These are phyloP conservation scores for Lathyrus sativus DNA, from an alignment of 306 rosid species.

Conservation along the genomic window DNA sequence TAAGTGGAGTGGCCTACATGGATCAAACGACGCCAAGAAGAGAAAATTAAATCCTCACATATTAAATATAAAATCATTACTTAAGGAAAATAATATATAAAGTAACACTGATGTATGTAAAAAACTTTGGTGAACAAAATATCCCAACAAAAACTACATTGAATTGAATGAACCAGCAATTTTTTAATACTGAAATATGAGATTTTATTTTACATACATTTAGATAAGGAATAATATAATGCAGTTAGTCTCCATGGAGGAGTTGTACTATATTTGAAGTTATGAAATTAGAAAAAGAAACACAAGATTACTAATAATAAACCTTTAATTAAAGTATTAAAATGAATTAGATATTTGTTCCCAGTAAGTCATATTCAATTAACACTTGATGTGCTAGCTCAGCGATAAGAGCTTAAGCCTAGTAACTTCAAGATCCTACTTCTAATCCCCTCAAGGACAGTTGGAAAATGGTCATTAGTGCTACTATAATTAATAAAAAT, in stretches of 20 bases:
- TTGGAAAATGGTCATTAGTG: too few species aligned
- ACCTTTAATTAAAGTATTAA: background rate
- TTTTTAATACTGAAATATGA: background rate
- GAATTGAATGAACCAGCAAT: background rate
- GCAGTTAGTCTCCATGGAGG: background rate
- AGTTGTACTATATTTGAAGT: background rate
- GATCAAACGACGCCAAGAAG: background rate
- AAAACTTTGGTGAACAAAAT: background rate
- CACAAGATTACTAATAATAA: background rate
- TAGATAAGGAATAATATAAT: background rate
- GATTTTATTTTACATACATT: background rate
- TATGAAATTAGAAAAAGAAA: conserved; percentile 1
- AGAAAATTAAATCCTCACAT: background rate
- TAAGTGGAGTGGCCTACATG: too few species aligned
- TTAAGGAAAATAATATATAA: background rate
- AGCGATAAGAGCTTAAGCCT: too few species aligned
- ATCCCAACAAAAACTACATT: background rate
- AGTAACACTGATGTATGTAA: background rate
- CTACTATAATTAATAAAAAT: too few species aligned
- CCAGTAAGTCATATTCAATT: background rate
- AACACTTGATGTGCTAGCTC: too few species aligned
- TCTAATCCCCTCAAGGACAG: too few species aligned
- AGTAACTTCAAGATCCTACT: too few species aligned
- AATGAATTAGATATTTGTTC: background rate
- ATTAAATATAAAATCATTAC: background rate